Evolutionary conservation across 352 stramenopile species (phyloP).

Genomic region (Globisporangium yorkense): DNA sequence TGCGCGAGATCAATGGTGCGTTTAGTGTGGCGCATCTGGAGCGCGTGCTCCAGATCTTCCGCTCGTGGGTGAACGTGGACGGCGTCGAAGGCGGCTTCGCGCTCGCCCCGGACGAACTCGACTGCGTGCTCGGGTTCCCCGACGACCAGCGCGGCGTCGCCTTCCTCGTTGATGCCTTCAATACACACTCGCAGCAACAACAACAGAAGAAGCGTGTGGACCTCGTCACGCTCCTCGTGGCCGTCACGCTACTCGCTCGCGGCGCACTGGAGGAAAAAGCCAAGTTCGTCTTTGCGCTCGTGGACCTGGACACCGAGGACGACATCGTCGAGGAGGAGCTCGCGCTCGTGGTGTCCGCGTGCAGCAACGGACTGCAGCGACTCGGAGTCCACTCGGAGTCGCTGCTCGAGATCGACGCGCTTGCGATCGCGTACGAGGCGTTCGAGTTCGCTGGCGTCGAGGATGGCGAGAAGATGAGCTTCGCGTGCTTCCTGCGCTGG

Average conservation of each 20-base stretch:
- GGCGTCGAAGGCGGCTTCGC: slow-evolving; percentile 55
- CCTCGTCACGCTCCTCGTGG: slow-evolving; percentile 47
- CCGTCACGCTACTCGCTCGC: slow-evolving; percentile 35
- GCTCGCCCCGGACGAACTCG: slow-evolving; percentile 54
- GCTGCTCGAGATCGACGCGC: slow-evolving; percentile 37
- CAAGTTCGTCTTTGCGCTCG: slow-evolving; percentile 55
- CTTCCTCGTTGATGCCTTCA: slow-evolving; percentile 53
- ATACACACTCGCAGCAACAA: neutral
- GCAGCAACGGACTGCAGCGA: slow-evolving; percentile 31
- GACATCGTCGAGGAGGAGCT: slow-evolving; percentile 70
- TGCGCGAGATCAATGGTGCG: slow-evolving; percentile 31
- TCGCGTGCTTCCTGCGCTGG: slow-evolving; percentile 58
- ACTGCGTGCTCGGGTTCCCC: slow-evolving; percentile 54
- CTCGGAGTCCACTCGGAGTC: slow-evolving; percentile 22
- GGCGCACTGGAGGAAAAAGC: slow-evolving; percentile 45
- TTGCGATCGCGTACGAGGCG: slow-evolving; percentile 56
- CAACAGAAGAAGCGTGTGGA: slow-evolving; percentile 26
- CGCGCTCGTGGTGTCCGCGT: slow-evolving; percentile 53
- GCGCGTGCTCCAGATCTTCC: slow-evolving; percentile 51
- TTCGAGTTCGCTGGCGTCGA: slow-evolving; percentile 61
- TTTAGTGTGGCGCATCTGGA: slow-evolving; percentile 43
- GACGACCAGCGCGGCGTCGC: slow-evolving; percentile 19
- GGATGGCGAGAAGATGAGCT: slow-evolving; percentile 65
- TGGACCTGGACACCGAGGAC: slow-evolving; percentile 72
- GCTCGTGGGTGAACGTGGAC: slow-evolving; percentile 42